Evolutionary conservation across 331 rosid genomes (phyloP).

Genomic region (Phaseolus coccineus): DNA sequence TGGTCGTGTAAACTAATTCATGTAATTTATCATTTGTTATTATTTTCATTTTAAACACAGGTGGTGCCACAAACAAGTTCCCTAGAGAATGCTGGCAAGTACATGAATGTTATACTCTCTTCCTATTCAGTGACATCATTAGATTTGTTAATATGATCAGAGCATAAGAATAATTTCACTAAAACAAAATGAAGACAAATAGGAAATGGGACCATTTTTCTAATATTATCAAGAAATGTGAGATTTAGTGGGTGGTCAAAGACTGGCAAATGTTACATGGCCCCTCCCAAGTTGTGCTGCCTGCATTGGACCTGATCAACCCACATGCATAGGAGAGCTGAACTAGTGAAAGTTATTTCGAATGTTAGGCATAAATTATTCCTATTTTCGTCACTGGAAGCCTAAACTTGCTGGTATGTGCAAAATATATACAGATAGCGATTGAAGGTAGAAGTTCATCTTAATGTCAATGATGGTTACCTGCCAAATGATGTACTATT

Average conservation of each 20-base stretch:
- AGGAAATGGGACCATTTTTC: background rate
- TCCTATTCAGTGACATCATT: slow-evolving; percentile 21
- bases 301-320: slow-evolving; percentile 39
- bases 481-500: slow-evolving; percentile 14
- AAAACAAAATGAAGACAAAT: background rate
- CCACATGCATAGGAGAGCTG: slow-evolving; percentile 37
- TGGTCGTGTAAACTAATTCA: background rate
- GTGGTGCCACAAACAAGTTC: slow-evolving; percentile 11
- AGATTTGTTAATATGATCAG: background rate
- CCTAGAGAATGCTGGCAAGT: background rate
- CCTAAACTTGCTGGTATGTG: slow-evolving; percentile 34
- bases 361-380: slow-evolving; percentile 42
- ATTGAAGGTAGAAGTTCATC: slow-evolving; percentile 22
- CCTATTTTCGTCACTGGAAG: slow-evolving; percentile 33
- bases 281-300: slow-evolving; percentile 41
- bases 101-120: background rate
- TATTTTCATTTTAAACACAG: background rate
- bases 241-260: slow-evolving; percentile 15
- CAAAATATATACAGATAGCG: slow-evolving; percentile 28
- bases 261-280: slow-evolving; percentile 29
- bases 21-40: background rate
- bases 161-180: background rate
- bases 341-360: slow-evolving; percentile 44
- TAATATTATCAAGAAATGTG: background rate
- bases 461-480: slow-evolving; percentile 37